Percentiles rank a stretch among this genome's conserved stretches.
These are phyloP conservation scores for Sideroxylon spinosum DNA, from an alignment of 179 eudicot genomes.

Conservation along the genomic window DNA sequence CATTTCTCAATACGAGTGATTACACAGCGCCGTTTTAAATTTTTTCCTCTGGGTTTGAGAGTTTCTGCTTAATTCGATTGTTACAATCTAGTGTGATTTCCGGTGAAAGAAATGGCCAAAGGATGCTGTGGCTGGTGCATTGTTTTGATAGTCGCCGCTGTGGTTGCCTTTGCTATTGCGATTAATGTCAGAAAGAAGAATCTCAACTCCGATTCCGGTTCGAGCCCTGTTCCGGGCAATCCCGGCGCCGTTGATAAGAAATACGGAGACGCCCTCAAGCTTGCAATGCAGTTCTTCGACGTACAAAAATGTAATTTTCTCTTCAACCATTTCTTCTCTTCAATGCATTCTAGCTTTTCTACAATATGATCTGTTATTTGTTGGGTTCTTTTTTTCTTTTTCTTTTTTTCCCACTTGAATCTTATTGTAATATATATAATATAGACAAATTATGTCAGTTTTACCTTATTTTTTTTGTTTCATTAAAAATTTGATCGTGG, in stretches of 20 bases:
- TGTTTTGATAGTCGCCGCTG: constrained; percentile 17
- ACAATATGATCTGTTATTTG: constrained; percentile 16
- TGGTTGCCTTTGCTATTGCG: constrained; percentile 19
- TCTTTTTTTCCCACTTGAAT: neutral
- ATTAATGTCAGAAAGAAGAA: constrained; percentile 11
- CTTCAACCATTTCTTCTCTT: too few species aligned
- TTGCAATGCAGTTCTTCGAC: constrained; percentile 78
- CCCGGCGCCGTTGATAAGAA: constrained; percentile 53
- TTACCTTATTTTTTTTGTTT: neutral
- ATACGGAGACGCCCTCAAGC: constrained; percentile 72
- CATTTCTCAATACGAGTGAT: neutral
- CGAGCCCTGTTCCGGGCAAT: constrained; percentile 52
- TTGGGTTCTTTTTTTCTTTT: neutral
- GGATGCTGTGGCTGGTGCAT: constrained; percentile 30
- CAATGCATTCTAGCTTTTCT: too few species aligned
- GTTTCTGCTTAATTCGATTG: neutral
- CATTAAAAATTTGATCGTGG: neutral
- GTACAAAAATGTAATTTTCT: constrained; percentile 59
- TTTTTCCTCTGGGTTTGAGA: constrained; percentile 3
- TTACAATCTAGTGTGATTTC: too few species aligned
- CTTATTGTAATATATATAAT: neutral
- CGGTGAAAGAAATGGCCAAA: neutral
- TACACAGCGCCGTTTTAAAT: neutral
- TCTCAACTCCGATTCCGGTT: constrained; percentile 12
- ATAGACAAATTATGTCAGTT: constrained; percentile 20